Percentiles rank a stretch among this genome's conserved stretches.
phyloP scores from a whole-genome alignment of 495 filamentous ascomycete species.

The Penicillium coprophilum region DNA sequence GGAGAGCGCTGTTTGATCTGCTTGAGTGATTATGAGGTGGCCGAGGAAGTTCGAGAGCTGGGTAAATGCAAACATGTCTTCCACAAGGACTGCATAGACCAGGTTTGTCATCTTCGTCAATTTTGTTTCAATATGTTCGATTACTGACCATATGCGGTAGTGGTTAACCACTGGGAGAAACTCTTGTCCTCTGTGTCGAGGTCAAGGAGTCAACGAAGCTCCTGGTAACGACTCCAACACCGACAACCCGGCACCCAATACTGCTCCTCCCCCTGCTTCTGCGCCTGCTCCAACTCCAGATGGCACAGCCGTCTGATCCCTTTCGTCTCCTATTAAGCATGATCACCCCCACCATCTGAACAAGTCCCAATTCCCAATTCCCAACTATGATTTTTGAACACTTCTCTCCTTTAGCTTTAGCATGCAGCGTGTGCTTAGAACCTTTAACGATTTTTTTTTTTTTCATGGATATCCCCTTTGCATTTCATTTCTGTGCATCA shows the following conservation, averaged over 20 bases:
- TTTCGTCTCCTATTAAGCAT: slow-evolving; percentile 2
- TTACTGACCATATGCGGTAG: slow-evolving; percentile 38
- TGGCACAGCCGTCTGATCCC: slow-evolving; percentile 24
- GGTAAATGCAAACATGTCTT: slow-evolving; percentile 69
- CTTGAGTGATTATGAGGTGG: slow-evolving; percentile 66
- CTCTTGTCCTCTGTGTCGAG: slow-evolving; percentile 72
- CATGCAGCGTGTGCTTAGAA: slow-evolving; percentile 40
- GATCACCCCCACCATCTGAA: background rate
- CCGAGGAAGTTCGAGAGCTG: slow-evolving; percentile 62
- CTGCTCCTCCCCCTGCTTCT: slow-evolving; percentile 12
- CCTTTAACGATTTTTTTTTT: slow-evolving; percentile 34
- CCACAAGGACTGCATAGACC: slow-evolving; percentile 73
- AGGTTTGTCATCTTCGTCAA: slow-evolving; percentile 49
- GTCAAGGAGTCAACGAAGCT: slow-evolving; percentile 60
- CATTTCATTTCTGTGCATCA: slow-evolving; percentile 19
- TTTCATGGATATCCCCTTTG: slow-evolving; percentile 37
- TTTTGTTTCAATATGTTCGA: background rate
- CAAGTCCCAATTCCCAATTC: background rate
- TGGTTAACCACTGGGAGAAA: slow-evolving; percentile 80
- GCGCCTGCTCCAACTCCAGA: slow-evolving; percentile 20
- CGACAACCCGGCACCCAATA: slow-evolving; percentile 9
- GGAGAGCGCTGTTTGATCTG: slow-evolving; percentile 71
- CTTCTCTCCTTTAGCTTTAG: slow-evolving; percentile 30
- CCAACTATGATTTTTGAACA: slow-evolving; percentile 9
- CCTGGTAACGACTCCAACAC: slow-evolving; percentile 14